Base-by-base conservation (phyloP, 192 early-diverging fungal species). In the Podila epicladia region DNA sequence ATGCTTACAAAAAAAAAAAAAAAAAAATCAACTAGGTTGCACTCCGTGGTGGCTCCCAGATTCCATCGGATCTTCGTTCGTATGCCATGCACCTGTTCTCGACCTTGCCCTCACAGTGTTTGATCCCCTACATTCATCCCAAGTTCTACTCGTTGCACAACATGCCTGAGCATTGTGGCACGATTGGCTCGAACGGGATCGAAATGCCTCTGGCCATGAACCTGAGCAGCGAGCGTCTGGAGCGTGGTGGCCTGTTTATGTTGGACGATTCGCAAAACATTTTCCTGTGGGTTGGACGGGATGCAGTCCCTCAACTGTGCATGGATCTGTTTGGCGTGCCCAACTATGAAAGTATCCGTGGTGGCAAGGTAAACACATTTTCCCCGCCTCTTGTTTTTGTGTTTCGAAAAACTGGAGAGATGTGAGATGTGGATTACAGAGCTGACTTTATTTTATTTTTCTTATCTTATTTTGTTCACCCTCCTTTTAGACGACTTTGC, bases 241-340 rank as follows among this genome's bases (percentile, higher is more conserved):
- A 95, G 48, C 92, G 94, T 8, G 86, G 92, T 66, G 96, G 96
- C 29, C 77, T 94, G n/a, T 98, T 92, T 80, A 87, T 99, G 73
- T 83, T 99, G 58, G 93, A 96, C 35, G 91, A 93, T 64, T 91
- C 95, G 11, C 79, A 88, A 32, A 95, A 96, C 67, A 90, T 95
- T 26, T 97, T 94, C 82, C 73, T 99, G 58, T 98, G 95, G 95
- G 85, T 99, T 38, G 94, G 95, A 7, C 88, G 94, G 48, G 90
- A 89, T n/a, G 92, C 89, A 11, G 84, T 85, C 22, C 92, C 95
- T n/a, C 89, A 94, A 48, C 68, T 97, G 5, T 90, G 89, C 65
- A 82, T 87, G 45, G 86, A 89, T 61, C 87, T 99, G 13, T 92
- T 99, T 69, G 93, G 92, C 58, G 89, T 91, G 5, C 85, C 89